Percentiles rank a stretch among this genome's conserved stretches.
Conservation (phyloP, 2,329 filamentous ascomycete species). For the Escovopsis sp. region DNA sequence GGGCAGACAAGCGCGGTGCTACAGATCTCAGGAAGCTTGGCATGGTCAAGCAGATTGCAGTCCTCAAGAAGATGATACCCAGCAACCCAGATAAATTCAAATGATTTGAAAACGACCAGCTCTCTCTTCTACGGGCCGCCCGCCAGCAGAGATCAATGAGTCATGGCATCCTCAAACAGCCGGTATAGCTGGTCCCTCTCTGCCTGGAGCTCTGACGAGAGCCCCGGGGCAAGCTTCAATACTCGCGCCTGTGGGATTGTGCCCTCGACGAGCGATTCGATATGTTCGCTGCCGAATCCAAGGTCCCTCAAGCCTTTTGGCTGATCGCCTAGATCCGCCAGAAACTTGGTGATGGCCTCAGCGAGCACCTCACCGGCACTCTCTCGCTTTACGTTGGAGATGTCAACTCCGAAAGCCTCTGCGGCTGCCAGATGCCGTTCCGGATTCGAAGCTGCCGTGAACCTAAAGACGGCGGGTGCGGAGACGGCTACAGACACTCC, state of each 20-base stretch:
- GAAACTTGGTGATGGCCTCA: constrained; percentile 69
- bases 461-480: constrained; percentile 84
- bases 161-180: constrained; percentile 50
- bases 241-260: constrained; percentile 88
- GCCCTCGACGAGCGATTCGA: constrained; percentile 79
- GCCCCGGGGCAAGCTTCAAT: constrained; percentile 74
- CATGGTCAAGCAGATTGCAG: constrained; percentile 53
- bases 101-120: constrained; percentile 8
- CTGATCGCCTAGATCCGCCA: constrained; percentile 76
- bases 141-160: constrained; percentile 12
- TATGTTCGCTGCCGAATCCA: constrained; percentile 61
- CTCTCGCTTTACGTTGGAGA: constrained; percentile 74
- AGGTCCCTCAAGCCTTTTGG: constrained; percentile 71
- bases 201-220: constrained; percentile 53
- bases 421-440: constrained; percentile 82
- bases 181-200: constrained; percentile 58
- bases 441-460: constrained; percentile 82
- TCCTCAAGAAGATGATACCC: constrained; percentile 50
- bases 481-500: constrained; percentile 91
- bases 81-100: constrained; percentile 42
- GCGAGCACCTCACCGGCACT: constrained; percentile 78
- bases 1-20: constrained; percentile 44
- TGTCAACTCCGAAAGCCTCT: constrained; percentile 80
- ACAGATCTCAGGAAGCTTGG: constrained; percentile 48
- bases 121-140: not conserved